Evolutionary conservation across 1,284 basidiomycete species (phyloP).

Genomic region (Marasmius sp.): DNA sequence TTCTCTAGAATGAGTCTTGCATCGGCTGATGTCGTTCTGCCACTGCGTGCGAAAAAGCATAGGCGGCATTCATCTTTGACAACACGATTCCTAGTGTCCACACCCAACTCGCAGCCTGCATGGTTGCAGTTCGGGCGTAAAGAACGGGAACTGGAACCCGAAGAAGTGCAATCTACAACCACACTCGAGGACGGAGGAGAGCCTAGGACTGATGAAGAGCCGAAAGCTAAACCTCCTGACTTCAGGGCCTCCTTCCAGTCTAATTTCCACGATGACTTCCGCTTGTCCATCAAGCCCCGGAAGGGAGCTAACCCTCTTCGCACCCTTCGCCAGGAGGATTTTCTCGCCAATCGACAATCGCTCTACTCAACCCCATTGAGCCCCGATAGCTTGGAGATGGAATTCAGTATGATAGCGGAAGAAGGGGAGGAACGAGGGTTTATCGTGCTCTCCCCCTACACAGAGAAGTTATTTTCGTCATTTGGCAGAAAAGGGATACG

Average conservation of each 20-base stretch:
- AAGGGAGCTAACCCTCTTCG: not conserved
- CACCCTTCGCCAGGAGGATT: not conserved
- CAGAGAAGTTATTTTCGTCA: not conserved
- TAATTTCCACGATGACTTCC: not conserved
- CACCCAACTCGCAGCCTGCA: not conserved
- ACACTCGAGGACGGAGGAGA: too few relatives aligned
- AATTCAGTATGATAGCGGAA: not conserved
- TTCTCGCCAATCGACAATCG: not conserved
- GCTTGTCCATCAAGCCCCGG: not conserved
- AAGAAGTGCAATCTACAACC: too few relatives aligned
- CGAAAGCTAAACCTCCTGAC: too few relatives aligned
- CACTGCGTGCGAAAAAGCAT: slow-evolving; percentile 2
- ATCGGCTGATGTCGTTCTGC: not conserved
- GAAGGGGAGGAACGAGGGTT: not conserved
- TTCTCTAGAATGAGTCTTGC: not conserved
- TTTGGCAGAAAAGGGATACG: not conserved
- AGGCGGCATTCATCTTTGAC: not conserved
- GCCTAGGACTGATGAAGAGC: too few relatives aligned
- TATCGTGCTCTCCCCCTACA: not conserved
- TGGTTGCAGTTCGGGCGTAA: not conserved
- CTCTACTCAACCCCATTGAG: not conserved
- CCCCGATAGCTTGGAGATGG: not conserved
- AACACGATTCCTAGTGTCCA: not conserved
- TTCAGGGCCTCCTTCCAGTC: too few relatives aligned
- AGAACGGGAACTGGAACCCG: too few relatives aligned